Base-by-base conservation (phyloP, 2,329 filamentous ascomycete species). In the Exophiala sp. region DNA sequence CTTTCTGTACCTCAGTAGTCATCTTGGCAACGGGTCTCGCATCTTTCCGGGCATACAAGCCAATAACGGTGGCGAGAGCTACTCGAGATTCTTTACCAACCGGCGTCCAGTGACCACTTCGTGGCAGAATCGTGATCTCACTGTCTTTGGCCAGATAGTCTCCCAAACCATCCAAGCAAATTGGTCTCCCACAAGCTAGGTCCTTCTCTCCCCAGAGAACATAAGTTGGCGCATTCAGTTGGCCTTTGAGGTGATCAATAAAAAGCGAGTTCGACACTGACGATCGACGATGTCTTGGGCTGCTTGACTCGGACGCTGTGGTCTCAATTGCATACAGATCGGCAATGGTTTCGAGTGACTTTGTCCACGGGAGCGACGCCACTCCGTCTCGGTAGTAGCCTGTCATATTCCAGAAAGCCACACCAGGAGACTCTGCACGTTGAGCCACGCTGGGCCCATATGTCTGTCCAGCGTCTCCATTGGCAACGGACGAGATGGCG, bases 151-250 rank as follows among this genome's bases (percentile, higher is more conserved):
- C 68, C 14, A 83, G 70, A 58, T 78, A 81, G 48, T 80, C 77
- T 1, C 70, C 70, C 20, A 82, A 73, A 0, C 79, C 79, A 48
- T 80, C 76, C 21, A 83, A 65, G 21, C 71, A 75, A 24, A 84
- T 66, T 10, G 69, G 66, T 39, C 66, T 67, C 46, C 80, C 74
- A 35, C 83, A 72, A 5, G 79, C 80, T 9, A 69, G 62, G 62
- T 84, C 81, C 18, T 71, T 62, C 59, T 76, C 66, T 2, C 80
- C 81, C 69, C 79, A 80, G 38, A 84, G 57, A 14, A 83, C 64
- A 5, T 79, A 82, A 11, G 77, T 70, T 14, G 74, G 75, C 9
- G 77, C 78, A 54, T 76, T 77, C 18, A 84, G 65, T 2, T 71
- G 66, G 2, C 78, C 79, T 9, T 68, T 62, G 2, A 72, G 72